Conservation (phyloP, 208 protist genomes). For the Crithidia expoeki region DNA sequence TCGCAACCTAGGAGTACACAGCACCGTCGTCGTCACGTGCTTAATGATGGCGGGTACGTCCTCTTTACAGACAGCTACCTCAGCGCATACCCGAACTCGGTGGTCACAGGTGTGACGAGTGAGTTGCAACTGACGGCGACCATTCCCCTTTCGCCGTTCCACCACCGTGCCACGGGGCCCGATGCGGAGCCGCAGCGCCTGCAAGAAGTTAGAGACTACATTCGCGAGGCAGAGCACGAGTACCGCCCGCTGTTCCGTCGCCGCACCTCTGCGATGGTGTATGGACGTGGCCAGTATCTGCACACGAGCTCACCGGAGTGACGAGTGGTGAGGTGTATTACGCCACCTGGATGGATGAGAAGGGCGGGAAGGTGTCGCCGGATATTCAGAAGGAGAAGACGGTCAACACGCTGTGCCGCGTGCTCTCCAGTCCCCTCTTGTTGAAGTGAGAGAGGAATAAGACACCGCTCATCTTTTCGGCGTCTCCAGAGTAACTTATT, state of each 20-base stretch:
- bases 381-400: constrained; percentile 2
- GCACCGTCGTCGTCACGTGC: constrained; percentile 16
- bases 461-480: neutral
- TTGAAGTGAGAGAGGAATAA: neutral
- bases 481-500: neutral
- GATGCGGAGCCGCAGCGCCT: constrained; percentile 29
- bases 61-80: constrained; percentile 42
- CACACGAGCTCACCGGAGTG: neutral
- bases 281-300: constrained; percentile 31
- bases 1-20: neutral
- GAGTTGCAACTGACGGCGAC: constrained; percentile 11
- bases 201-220: constrained; percentile 33
- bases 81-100: constrained; percentile 17
- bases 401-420: neutral
- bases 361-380: neutral
- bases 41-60: constrained; percentile 32
- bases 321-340: neutral
- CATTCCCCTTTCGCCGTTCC: neutral
- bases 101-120: constrained; percentile 28
- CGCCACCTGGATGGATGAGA: neutral
- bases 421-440: constrained; percentile 5
- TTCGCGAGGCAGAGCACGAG: constrained; percentile 27
- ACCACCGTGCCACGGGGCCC: constrained; percentile 8
- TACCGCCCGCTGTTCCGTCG: constrained; percentile 35
- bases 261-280: constrained; percentile 20